Percentiles rank a stretch among this genome's conserved stretches.
Conservation (phyloP, 441 rosid species). For the Biscutella laevigata region DNA sequence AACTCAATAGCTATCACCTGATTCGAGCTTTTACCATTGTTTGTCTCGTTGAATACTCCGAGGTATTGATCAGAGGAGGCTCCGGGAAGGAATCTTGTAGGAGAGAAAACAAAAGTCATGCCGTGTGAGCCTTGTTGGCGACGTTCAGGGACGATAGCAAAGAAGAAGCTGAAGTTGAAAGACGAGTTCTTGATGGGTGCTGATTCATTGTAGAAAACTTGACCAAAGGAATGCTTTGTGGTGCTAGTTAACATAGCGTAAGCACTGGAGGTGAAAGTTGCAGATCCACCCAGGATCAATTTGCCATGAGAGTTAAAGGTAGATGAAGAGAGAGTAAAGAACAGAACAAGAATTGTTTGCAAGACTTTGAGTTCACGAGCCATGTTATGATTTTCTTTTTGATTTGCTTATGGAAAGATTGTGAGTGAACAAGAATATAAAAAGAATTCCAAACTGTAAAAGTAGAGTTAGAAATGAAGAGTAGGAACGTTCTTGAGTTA, state of each 20-base stretch:
- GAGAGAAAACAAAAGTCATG: slow-evolving; percentile 58
- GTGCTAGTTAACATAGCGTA: slow-evolving; percentile 4
- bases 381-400: too few species aligned
- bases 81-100: slow-evolving; percentile 28
- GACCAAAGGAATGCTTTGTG: not conserved
- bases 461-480: not conserved
- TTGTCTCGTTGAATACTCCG: slow-evolving; percentile 52
- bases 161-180: slow-evolving; percentile 33
- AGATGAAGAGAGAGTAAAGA: slow-evolving; percentile 2
- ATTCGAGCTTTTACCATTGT: slow-evolving; percentile 43
- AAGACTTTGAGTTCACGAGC: not conserved
- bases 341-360: slow-evolving; percentile 3
- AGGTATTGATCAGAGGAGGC: slow-evolving; percentile 64
- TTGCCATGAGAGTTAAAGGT: not conserved
- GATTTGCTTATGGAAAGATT: too few species aligned
- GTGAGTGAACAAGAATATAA: not conserved
- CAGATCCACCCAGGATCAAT: slow-evolving; percentile 7
- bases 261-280: not conserved
- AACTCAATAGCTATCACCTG: slow-evolving; percentile 33
- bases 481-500: not conserved
- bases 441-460: not conserved
- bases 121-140: slow-evolving; percentile 63
- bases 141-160: slow-evolving; percentile 52
- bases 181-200: not conserved
- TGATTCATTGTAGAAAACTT: not conserved